Evolutionary conservation across 208 protist species (phyloP).

Genomic region (Acanthamoeba culbertsoni): DNA sequence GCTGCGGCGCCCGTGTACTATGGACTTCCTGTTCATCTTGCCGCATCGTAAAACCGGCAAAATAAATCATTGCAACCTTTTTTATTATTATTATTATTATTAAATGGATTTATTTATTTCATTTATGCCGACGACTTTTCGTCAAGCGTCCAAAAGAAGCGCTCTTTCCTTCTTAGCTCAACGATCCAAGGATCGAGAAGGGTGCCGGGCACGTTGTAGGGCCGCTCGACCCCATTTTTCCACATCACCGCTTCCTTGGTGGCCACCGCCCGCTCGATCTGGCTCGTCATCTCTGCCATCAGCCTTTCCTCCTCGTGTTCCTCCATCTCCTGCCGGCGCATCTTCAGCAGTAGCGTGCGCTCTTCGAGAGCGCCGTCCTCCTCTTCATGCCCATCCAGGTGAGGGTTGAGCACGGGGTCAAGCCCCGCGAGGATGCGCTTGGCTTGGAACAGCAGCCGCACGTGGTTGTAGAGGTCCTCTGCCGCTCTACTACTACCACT

Average conservation of each 20-base stretch:
- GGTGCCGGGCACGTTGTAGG: not conserved
- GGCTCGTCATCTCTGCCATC: not conserved
- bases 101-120: no score
- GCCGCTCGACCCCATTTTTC: not conserved
- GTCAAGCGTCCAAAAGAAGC: not conserved
- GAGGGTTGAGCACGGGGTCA: not conserved
- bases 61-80: no score
- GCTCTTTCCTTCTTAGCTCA: not conserved
- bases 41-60: not conserved
- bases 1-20: conserved; percentile 84
- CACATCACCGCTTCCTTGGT: not conserved
- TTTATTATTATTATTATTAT: no score
- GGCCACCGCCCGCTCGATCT: not conserved
- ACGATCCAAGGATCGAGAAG: conserved; percentile 28
- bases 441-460: conserved; percentile 18
- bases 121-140: no score
- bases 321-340: not conserved
- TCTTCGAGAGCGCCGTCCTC: not conserved
- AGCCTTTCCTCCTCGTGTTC: not conserved
- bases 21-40: conserved; percentile 78
- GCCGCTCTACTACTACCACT: not conserved
- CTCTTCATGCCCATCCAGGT: not conserved
- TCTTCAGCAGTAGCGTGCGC: not conserved
- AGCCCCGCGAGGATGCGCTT: not conserved
- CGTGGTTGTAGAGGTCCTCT: conserved; percentile 28